Base-by-base conservation (phyloP, 768 basidiomycete species). In the Boletellus sp. region DNA sequence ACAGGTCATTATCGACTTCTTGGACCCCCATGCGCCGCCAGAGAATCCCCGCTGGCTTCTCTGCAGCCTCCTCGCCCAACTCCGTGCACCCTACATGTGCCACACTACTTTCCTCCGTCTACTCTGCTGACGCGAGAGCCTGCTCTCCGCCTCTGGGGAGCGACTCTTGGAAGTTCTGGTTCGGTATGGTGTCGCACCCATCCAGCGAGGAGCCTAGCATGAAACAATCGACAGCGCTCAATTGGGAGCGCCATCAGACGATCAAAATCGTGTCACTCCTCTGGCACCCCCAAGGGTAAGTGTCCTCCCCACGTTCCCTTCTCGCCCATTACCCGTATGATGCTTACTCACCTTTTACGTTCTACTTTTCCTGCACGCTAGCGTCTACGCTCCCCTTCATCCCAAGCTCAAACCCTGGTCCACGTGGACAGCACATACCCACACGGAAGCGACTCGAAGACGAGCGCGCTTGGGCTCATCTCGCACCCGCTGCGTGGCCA, bases 221-320 rank as follows among this genome's bases (percentile, higher is more conserved):
- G 4, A 70, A 75, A 9, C 87, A 75, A 9, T 87, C 89, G 0
- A 71, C 72, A 9, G 87, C 91, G 0, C 87, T 95, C 0, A 96
- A 95, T 6, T 99, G 96, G 96, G 95, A 98, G 72, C 91, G 90
- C 75, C 94, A n/a, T n/a, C n/a, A n/a, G n/a, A n/a, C n/a, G n/a
- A n/a, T n/a, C n/a, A n/a, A n/a, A n/a, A n/a, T 98, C 20, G 84
- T 90, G 2, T 90, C 93, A 0, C 70, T 96, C 3, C 58, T 97
- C 8, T 94, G 96, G 61, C 94, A 97, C 71, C 90, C 93, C 0
- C 75, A 84, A 19, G 88, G 92, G 92, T 94, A 61, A 41, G 76
- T 62, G n/a, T 11, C 16, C 22, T 13, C n/a, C n/a, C n/a, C n/a
- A n/a, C n/a, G n/a, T n/a, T 19, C 9, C 15, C 10, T 17, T 19